Conservation (phyloP, 345 rosid genomes). For the Durio zibethinus region DNA sequence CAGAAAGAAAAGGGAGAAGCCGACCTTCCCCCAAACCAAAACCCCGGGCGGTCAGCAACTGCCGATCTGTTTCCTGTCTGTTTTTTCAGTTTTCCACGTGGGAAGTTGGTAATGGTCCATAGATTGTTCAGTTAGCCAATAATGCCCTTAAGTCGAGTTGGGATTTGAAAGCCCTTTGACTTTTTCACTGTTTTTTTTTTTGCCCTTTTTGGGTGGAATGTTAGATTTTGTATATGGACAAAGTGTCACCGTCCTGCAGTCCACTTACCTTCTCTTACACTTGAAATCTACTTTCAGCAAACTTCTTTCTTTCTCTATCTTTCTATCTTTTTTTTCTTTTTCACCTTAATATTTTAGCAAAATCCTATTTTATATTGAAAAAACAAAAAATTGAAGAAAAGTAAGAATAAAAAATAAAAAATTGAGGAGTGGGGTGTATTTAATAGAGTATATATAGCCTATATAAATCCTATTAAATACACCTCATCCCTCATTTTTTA, state of each 20-base stretch:
- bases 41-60: constrained; percentile 19
- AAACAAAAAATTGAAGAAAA: too few relatives aligned
- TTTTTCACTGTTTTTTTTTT: neutral
- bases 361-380: too few relatives aligned
- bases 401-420: too few relatives aligned
- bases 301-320: neutral
- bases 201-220: constrained; percentile 7
- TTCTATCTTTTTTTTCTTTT: neutral
- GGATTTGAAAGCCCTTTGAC: constrained; percentile 5
- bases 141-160: neutral
- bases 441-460: too few relatives aligned
- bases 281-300: neutral
- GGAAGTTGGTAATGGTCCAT: neutral
- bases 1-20: neutral
- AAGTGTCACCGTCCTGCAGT: constrained; percentile 21
- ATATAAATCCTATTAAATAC: too few relatives aligned
- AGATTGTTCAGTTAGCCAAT: neutral
- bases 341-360: neutral
- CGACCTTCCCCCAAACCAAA: neutral
- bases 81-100: constrained; percentile 8
- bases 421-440: too few relatives aligned
- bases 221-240: neutral
- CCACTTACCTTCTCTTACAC: constrained; percentile 20
- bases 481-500: too few relatives aligned
- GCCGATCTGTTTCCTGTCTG: constrained; percentile 16